Evolutionary conservation across 1,284 basidiomycete species (phyloP).

Genomic region (Flammula alnicola): DNA sequence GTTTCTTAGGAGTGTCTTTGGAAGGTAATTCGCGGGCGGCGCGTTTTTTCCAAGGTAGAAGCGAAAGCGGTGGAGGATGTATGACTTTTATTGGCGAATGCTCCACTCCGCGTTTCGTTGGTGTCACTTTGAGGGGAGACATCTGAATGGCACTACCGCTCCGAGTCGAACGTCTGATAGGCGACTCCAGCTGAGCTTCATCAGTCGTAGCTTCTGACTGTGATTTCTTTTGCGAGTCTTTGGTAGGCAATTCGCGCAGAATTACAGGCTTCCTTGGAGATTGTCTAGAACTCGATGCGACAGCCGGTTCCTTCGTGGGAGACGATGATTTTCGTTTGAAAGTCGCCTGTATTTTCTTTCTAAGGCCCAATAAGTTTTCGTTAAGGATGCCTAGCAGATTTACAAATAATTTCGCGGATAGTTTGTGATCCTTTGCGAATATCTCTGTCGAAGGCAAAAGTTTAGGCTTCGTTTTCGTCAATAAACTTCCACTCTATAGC

Average conservation of each 20-base stretch:
- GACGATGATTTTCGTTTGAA: constrained; percentile 2
- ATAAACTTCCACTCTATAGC: background rate
- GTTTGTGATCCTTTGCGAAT: constrained; percentile 29
- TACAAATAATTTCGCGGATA: constrained; percentile 27
- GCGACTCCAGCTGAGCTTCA: background rate
- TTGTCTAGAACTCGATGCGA: constrained; percentile 21
- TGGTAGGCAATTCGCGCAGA: too few relatives aligned
- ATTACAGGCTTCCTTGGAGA: too few relatives aligned
- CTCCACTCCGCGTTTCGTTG: constrained; percentile 7
- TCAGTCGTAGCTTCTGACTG: background rate
- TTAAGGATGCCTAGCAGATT: constrained; percentile 27
- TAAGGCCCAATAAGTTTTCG: constrained; percentile 22
- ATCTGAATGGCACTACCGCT: constrained; percentile 3
- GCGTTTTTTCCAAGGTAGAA: constrained; percentile 19
- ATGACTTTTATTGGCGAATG: constrained; percentile 15
- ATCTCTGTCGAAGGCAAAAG: constrained; percentile 20
- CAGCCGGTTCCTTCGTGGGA: constrained; percentile 9
- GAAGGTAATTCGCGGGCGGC: constrained; percentile 29
- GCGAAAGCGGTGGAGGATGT: constrained; percentile 16
- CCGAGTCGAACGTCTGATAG: constrained; percentile 7
- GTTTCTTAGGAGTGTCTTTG: constrained; percentile 29
- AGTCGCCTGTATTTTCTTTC: constrained; percentile 25
- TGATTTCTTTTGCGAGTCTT: too few relatives aligned
- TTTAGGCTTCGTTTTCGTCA: constrained; percentile 22
- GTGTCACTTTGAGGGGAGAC: constrained; percentile 4